These are phyloP conservation scores for Oenanthe javanica DNA, from an alignment of 140 eudicot genomes.

Conservation along the genomic window DNA sequence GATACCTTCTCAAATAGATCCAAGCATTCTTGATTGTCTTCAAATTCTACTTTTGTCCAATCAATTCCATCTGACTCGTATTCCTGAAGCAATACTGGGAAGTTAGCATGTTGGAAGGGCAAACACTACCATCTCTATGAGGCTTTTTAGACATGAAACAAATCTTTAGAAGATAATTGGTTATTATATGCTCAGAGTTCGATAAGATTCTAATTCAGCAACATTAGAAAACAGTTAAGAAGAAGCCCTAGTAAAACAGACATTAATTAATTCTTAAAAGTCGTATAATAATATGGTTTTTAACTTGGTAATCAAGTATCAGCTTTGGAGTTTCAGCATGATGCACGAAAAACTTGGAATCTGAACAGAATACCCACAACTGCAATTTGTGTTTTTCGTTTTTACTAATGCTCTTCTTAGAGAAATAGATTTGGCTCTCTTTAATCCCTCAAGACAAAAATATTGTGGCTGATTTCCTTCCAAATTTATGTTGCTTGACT, in stretches of 20 bases:
- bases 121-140: not conserved
- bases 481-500: not conserved
- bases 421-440: not conserved
- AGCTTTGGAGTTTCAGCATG: too few species aligned
- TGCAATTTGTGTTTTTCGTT: not conserved
- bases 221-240: not conserved
- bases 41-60: conserved; percentile 84
- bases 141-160: not conserved
- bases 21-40: conserved; percentile 86
- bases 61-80: conserved; percentile 86
- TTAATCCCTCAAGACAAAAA: not conserved
- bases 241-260: not conserved
- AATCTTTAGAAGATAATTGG: not conserved
- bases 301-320: too few species aligned
- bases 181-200: not conserved
- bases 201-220: not conserved
- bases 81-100: conserved; percentile 42
- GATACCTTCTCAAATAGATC: conserved; percentile 82
- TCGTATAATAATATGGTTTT: too few species aligned
- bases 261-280: too few species aligned
- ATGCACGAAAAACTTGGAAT: too few species aligned
- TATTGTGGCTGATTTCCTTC: not conserved
- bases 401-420: too few species aligned
- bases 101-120: not conserved
- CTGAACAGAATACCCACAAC: not conserved